Evolutionary conservation across 306 rosid species (phyloP).

Genomic region (Cajanus cajan): DNA sequence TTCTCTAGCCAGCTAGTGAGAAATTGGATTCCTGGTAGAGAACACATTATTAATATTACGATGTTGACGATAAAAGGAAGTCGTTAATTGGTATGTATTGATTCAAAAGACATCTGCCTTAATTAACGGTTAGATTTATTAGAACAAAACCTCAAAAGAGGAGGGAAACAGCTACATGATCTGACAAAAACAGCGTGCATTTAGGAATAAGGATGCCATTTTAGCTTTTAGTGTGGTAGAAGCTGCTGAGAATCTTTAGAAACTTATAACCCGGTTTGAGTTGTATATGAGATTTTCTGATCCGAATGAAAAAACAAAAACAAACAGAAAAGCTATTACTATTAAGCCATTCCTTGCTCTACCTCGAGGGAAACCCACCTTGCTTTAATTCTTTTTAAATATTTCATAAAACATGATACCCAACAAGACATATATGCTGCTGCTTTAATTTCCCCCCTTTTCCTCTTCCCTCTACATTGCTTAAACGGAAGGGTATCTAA

Average conservation of each 20-base stretch:
- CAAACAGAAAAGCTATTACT: constrained; percentile 11
- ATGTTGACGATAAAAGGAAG: constrained; percentile 8
- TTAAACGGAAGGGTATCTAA: constrained; percentile 13
- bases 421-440: constrained; percentile 25
- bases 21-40: not conserved
- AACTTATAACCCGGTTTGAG: constrained; percentile 27
- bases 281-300: constrained; percentile 26
- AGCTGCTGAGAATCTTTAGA: constrained; percentile 45
- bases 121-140: not conserved
- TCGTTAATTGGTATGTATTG: not conserved
- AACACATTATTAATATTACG: not conserved
- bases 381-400: constrained; percentile 39
- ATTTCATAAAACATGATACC: constrained; percentile 2
- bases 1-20: constrained; percentile 4
- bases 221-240: constrained; percentile 36
- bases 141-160: constrained; percentile 28
- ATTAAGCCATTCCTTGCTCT: constrained; percentile 55
- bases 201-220: constrained; percentile 24
- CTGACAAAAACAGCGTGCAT: constrained; percentile 29
- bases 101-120: constrained; percentile 20
- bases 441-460: constrained; percentile 17
- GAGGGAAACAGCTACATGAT: constrained; percentile 26
- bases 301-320: not conserved
- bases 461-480: constrained; percentile 26
- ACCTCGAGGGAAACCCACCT: constrained; percentile 39